Conservation (phyloP, 192 early-diverging fungal species). For the Fimicolochytrium jonesii region DNA sequence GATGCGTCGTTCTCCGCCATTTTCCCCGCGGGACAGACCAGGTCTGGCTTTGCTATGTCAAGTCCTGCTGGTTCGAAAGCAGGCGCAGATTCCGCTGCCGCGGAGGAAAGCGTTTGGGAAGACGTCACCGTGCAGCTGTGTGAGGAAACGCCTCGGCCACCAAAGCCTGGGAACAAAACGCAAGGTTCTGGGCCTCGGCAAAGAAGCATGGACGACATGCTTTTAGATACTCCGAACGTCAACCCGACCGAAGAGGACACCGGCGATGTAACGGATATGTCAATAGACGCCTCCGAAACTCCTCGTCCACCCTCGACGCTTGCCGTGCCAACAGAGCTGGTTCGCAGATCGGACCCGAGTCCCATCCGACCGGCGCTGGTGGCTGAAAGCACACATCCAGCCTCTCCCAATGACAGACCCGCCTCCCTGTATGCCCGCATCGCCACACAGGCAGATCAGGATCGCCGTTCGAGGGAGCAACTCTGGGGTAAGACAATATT, state of each 20-base stretch:
- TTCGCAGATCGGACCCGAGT: no score
- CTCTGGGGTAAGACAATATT: no score
- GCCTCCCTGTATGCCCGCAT: no score
- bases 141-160: neutral
- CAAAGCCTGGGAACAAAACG: neutral
- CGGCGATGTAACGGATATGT: no score
- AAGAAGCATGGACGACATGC: neutral
- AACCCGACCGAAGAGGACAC: neutral
- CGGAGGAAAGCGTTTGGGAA: neutral
- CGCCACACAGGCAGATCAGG: no score
- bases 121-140: neutral
- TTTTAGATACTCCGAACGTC: neutral
- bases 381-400: no score
- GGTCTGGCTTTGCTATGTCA: neutral
- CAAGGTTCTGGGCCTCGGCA: neutral
- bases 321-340: no score
- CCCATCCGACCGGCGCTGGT: no score
- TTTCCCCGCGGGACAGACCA: neutral
- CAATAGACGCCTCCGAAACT: no score
- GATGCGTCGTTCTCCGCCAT: neutral
- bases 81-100: neutral
- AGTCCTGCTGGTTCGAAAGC: neutral
- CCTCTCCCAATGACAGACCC: no score
- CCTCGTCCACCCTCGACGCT: no score
- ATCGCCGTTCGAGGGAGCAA: no score